Base-by-base conservation (phyloP, 345 rosid species). In the Salix dunnii region DNA sequence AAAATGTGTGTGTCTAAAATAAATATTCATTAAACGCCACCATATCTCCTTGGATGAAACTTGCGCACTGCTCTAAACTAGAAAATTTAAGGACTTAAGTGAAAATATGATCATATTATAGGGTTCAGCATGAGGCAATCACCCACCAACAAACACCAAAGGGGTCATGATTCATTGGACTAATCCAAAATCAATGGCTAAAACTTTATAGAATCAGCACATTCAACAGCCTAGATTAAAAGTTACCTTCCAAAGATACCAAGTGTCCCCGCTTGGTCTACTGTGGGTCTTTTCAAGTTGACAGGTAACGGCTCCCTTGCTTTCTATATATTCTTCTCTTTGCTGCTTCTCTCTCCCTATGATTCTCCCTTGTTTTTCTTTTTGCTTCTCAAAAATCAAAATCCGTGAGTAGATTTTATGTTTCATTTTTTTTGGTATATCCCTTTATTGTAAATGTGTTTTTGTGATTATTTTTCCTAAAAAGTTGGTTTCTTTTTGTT, bases 201-300 rank as follows among this genome's bases (percentile, higher is more conserved):
- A 60, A 74, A 27, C 20, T 9, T 12, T 10, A 25, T 20, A 46
- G 21, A 1, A 23, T 7, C 40, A 4, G 31, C 14, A 16, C 28
- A 62, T 71, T 67, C 4, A 46, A 79, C 68, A 84, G 84, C 33
- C 58, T 17, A 33, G 75, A 75, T 78, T 55, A 36, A 30, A 70
- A 69, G 7, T 9, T 43, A 12, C 27, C 51, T 17, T 68, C 27
- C 20, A 23, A 16, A 21, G 30, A 43, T 28, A 18, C 18, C 6
- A n/a, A 53, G 70, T 66, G 11, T 68, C 53, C 64, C 67, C 68
- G 82, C 42, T 67, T 78, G 87, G 75, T 77, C 72, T 27, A 40
- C 5, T 9, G 30, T 43, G 38, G 77, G 40, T 49, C 65, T 68
- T 40, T 40, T 9, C 43, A 40, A 40, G 43, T 10, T 77, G 80